Conservation (phyloP, 2,329 filamentous ascomycete genomes). For the Fusarium sp. region DNA sequence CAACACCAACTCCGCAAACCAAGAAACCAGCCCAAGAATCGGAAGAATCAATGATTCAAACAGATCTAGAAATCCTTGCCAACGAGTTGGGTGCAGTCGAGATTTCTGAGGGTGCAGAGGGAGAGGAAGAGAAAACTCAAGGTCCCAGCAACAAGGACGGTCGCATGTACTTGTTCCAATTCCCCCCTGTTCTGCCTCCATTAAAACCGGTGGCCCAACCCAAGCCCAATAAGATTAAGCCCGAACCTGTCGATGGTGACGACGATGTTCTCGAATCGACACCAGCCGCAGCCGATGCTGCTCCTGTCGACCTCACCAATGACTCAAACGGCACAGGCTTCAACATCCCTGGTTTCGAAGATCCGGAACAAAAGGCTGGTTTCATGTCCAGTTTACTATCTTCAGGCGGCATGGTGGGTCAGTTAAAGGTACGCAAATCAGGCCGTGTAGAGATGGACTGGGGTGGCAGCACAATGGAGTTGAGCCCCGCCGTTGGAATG, state of each 20-base stretch:
- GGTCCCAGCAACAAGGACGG: conserved; percentile 61
- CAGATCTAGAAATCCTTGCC: conserved; percentile 58
- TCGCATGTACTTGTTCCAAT: conserved; percentile 73
- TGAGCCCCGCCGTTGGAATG: conserved; percentile 64
- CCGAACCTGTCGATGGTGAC: conserved; percentile 57
- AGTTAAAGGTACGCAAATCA: conserved; percentile 70
- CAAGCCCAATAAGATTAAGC: conserved; percentile 54
- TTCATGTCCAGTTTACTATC: conserved; percentile 57
- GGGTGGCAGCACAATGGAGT: conserved; percentile 68
- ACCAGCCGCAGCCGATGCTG: conserved; percentile 38
- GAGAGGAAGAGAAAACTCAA: conserved; percentile 38
- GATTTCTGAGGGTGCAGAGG: conserved; percentile 46
- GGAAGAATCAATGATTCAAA: conserved; percentile 56
- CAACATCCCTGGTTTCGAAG: conserved; percentile 45
- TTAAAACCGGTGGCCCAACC: conserved; percentile 54
- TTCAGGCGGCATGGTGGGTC: conserved; percentile 70
- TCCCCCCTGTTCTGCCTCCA: conserved; percentile 71
- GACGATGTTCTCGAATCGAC: conserved; percentile 54
- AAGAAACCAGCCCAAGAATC: conserved; percentile 53
- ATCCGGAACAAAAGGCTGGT: conserved; percentile 51
- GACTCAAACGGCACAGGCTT: conserved; percentile 45
- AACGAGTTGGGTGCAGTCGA: conserved; percentile 57
- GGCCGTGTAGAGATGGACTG: conserved; percentile 73
- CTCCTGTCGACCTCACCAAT: conserved; percentile 59
- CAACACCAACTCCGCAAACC: conserved; percentile 38